Base-by-base conservation (phyloP, 1,284 basidiomycete species). In the Cronartium ribicola region DNA sequence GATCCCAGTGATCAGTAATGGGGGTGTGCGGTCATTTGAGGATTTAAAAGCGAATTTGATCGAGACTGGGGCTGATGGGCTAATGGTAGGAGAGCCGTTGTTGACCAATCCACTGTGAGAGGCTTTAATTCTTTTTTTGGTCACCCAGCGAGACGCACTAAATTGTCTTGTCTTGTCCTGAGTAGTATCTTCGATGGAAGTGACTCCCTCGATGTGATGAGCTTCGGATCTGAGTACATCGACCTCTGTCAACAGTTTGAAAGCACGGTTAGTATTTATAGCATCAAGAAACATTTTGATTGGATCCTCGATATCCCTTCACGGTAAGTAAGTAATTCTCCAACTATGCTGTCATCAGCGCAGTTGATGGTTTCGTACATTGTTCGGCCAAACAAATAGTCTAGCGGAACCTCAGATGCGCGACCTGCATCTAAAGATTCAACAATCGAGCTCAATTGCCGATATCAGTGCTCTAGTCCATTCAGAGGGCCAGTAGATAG, bases 11-110 rank as follows among this genome's bases (percentile, higher is more conserved):
- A 81, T 91, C 67, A 88, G 87, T 81, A 91, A 91, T 78, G 89
- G 90, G 14, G 91, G 91, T 77, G 90, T 91, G 13, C 84, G 85
- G 20, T 81, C 80, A 13, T 87, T 84, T 81, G 80, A 81, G 43
- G 87, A 91, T 79, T 79, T 90, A 10, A 79, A 80, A 75, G 77
- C 79, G 40, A 90, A 90, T 78, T 78, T 85, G 65, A 78, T 80
- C 7, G 81, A 81, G 60, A 90, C 89, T 1, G 83, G 84, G n/a
- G 88, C 88, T 57, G 86, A 89, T 77, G 90, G 89, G 7, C 80
- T 88, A 75, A 91, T 91, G 89, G 87, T 90, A 2, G 90, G 88
- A 7, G 89, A 91, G 79, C 85, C 85, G 20, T 80, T 91, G 44
- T 81, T 90, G 6, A 86, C 84, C 37, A 88, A 90, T 80, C 88